These are phyloP conservation scores for Canariomyces notabilis DNA, from an alignment of 2,329 filamentous ascomycete species.

Conservation along the genomic window DNA sequence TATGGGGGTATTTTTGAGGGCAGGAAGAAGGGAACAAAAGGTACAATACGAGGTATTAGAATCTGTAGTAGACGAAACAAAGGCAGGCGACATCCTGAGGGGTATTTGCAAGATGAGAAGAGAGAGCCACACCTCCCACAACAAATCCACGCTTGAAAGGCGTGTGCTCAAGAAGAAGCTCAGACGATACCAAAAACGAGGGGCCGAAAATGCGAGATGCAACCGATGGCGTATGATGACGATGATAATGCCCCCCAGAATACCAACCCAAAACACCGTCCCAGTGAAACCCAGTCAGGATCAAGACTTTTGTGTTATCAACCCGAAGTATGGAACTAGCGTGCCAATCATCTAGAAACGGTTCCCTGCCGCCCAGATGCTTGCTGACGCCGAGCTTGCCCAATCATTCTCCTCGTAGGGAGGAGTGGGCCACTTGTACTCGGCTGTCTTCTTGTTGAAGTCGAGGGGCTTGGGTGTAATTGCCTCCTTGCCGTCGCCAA, in stretches of 20 bases:
- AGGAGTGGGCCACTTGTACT: constrained; percentile 85
- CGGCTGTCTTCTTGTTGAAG: constrained; percentile 53
- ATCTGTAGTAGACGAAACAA: constrained; percentile 9
- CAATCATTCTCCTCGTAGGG: constrained; percentile 93
- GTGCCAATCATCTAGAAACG: constrained; percentile 44
- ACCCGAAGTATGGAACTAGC: constrained; percentile 7
- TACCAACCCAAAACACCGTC: constrained; percentile 15
- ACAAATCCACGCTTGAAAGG: constrained; percentile 9
- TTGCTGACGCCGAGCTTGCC: constrained; percentile 76
- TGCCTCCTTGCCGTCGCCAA: constrained; percentile 59
- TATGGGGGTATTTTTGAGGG: constrained; percentile 5
- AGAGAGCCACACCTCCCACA: not conserved
- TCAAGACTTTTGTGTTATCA: constrained; percentile 11
- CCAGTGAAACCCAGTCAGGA: constrained; percentile 17
- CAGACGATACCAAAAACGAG: constrained; percentile 1
- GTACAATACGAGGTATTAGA: constrained; percentile 7
- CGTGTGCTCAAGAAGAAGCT: not conserved
- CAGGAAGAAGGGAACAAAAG: not conserved
- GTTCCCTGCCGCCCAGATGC: constrained; percentile 70
- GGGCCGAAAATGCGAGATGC: constrained; percentile 13
- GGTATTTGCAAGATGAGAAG: constrained; percentile 15
- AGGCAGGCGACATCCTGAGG: constrained; percentile 9
- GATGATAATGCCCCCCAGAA: constrained; percentile 18
- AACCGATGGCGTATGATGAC: constrained; percentile 17
- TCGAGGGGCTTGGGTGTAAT: constrained; percentile 67